Base-by-base conservation (phyloP, 2,329 filamentous ascomycete species). In the Aspergillus melleus region DNA sequence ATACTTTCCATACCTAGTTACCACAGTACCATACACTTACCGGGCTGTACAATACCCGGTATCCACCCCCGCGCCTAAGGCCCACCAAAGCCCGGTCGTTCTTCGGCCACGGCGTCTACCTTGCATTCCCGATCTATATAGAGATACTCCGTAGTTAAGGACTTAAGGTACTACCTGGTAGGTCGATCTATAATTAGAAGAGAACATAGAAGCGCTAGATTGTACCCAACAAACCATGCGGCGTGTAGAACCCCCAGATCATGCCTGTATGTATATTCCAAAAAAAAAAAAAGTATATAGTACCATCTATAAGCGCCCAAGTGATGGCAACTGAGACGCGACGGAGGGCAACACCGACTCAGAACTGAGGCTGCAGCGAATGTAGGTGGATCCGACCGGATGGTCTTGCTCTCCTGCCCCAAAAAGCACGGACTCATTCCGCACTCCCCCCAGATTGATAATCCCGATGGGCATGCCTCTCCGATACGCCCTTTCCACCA, bases 381-480 rank as follows among this genome's bases (percentile, higher is more conserved):
- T 71, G 61, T 76, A 72, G 36, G 61, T 64, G 29, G 58, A 63
- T n/a, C 59, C 59, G 36, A 64, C 36, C 55, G 49, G 49, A 16
- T 24, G 60, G 3, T 68, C 66, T 26, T 52, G 54, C 29, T 66
- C 63, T 20, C 16, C 36, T 42, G 70, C 64, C 9, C 67, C 70
- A 68, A 80, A 80, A 51, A 82, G 74, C 36, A 70, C 57, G 8
- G 75, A 69, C 62, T 82, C 80, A 50, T 81, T 81, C 26, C 80
- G 68, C 6, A 81, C 77, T 6, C 80, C 80, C 30, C 80, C 80
- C 60, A 97, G 83, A 70, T 96, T 98, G 60, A 97, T 79, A 47
- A 97, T 88, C 0, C 88, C 93, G 72, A 98, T 90, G 16, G 92
- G 88, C 86, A 96, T 94, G 0, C 88, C 88, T 63, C 88, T 84